phyloP scores from a whole-genome alignment of 2,329 filamentous ascomycete species.

The Rasamsonia emersonii region DNA sequence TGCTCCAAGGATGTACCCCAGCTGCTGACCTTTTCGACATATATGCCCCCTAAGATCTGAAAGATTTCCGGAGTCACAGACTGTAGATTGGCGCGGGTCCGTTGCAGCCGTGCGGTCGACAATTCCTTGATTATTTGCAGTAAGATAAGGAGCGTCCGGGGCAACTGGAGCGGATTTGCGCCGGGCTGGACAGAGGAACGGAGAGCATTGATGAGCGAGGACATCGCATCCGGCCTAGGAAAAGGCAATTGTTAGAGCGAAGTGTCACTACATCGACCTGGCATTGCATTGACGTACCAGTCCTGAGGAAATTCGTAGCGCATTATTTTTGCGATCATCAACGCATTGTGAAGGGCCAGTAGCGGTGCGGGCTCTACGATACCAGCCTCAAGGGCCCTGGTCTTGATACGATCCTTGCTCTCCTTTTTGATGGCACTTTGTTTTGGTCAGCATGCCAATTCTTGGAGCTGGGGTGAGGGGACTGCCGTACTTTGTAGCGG shows the following conservation, averaged over 20 bases:
- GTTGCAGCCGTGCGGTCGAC: constrained; percentile 66
- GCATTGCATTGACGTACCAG: constrained; percentile 55
- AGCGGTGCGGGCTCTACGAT: constrained; percentile 66
- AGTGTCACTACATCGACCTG: too few species aligned
- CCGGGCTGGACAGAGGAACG: constrained; percentile 45
- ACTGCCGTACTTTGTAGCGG: constrained; percentile 53
- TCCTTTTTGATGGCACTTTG: constrained; percentile 51
- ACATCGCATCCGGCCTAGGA: constrained; percentile 41
- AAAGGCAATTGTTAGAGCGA: too few species aligned
- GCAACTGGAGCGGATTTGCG: constrained; percentile 57
- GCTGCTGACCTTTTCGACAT: constrained; percentile 59
- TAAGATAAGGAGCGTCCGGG: constrained; percentile 65
- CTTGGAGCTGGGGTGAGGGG: not conserved
- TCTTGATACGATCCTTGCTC: constrained; percentile 70
- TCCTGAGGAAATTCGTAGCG: constrained; percentile 78
- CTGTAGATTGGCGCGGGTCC: constrained; percentile 68
- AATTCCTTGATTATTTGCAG: constrained; percentile 87
- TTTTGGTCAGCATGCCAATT: constrained; percentile 1
- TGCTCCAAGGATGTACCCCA: constrained; percentile 59
- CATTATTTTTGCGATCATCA: constrained; percentile 79
- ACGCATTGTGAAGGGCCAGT: constrained; percentile 77
- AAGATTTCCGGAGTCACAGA: constrained; percentile 74
- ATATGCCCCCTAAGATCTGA: constrained; percentile 69
- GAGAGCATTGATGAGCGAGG: constrained; percentile 53
- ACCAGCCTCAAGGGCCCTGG: constrained; percentile 65